Base-by-base conservation (phyloP, 169 alveolate species). In the Amoebophrya sp. region DNA sequence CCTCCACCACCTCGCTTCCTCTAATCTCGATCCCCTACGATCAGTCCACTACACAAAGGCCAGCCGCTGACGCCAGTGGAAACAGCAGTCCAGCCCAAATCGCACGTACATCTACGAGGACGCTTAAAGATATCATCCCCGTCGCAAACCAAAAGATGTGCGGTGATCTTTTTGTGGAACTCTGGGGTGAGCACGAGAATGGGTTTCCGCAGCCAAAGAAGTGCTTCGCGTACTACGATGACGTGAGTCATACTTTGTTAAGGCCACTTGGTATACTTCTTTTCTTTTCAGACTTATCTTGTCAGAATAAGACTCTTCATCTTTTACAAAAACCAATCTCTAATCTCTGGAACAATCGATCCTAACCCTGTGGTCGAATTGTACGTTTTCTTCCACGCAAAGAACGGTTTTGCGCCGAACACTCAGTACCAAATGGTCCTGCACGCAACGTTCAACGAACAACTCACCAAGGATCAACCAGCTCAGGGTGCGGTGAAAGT, bases 161-260 rank as follows among this genome's bases (percentile, higher is more conserved):
- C 83, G 83, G 83, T 0, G 83, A 65, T 36, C 18, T 65, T 26
- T 65, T 65, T 36, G 83, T 65, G 33, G 83, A 65, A 36, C 83
- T 65, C 38, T 65, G 83, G 83, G 83, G 83, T 10, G 83, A 65
- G 83, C 2, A 65, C 83, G 83, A 65, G 26, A 65, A 65, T 36
- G 83, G 83, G 83, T 65, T 65, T 36, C 83, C 83, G 83, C 83
- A 65, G 83, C 83, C 83, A 36, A 1, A 18, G 33, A 65, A 65
- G 83, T 65, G 83, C 83, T 65, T 65, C 83, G 83, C 83, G 83
- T 65, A 26, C 83, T 65, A 65, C 83, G 83, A 65, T 36, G 83
- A 65, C 83, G 83, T 26, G 36, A 26, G 39, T 29, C 83, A 65
- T 26, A 1, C 2, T 6, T 36, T 65, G n/a, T n/a, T n/a, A n/a